phyloP scores from a whole-genome alignment of 2,329 filamentous ascomycete genomes.

The Simplicillium aogashimaense region DNA sequence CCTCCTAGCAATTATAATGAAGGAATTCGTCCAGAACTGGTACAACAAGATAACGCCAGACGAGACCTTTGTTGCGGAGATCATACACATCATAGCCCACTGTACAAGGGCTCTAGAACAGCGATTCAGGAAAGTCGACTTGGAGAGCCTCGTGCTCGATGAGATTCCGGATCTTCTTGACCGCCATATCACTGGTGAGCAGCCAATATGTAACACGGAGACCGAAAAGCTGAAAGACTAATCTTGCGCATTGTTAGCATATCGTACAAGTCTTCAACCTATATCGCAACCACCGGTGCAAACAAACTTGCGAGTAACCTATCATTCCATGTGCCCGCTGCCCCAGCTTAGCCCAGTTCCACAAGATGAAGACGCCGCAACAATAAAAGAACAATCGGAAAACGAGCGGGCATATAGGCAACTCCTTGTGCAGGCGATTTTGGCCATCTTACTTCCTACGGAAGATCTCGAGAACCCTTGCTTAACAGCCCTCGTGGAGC shows the following conservation, averaged over 20 bases:
- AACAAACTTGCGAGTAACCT: slow-evolving; percentile 57
- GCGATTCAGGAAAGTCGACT: slow-evolving; percentile 69
- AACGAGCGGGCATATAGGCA: slow-evolving; percentile 82
- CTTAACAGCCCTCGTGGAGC: slow-evolving; percentile 70
- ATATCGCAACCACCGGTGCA: slow-evolving; percentile 48
- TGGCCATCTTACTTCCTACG: slow-evolving; percentile 79
- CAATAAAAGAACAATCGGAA: slow-evolving; percentile 51
- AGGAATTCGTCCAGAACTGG: slow-evolving; percentile 88
- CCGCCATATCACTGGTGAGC: slow-evolving; percentile 66
- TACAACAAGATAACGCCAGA: slow-evolving; percentile 89
- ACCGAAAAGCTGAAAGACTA: too few species aligned
- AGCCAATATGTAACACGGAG: background rate
- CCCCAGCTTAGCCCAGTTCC: slow-evolving; percentile 74
- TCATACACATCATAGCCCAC: slow-evolving; percentile 85
- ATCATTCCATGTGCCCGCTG: slow-evolving; percentile 75
- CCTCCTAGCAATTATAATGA: slow-evolving; percentile 78
- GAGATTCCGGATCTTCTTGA: slow-evolving; percentile 78
- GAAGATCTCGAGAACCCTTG: slow-evolving; percentile 87
- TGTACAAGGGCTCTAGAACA: slow-evolving; percentile 83
- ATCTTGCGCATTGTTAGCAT: slow-evolving; percentile 40
- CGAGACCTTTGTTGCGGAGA: slow-evolving; percentile 75
- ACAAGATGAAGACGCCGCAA: slow-evolving; percentile 36
- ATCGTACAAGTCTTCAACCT: slow-evolving; percentile 56
- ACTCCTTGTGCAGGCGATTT: slow-evolving; percentile 70
- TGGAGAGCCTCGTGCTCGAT: slow-evolving; percentile 75